These are phyloP conservation scores for Moesziomyces aphidis DNA, from an alignment of 1,284 basidiomycete species.

Conservation along the genomic window DNA sequence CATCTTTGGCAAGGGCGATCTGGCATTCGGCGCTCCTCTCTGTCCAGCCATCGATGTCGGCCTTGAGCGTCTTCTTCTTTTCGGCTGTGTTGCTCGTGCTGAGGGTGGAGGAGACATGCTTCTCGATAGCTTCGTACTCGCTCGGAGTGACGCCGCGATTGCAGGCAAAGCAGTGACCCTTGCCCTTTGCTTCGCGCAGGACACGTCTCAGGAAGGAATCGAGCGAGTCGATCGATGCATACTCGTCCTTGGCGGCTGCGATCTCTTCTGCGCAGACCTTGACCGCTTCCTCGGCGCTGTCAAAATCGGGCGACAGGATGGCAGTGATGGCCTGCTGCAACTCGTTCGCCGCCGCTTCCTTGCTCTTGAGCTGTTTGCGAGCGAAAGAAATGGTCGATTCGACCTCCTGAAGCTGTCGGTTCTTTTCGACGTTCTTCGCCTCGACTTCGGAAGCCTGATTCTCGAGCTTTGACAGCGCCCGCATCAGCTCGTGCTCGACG, in stretches of 20 bases:
- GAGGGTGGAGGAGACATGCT: conserved; percentile 56
- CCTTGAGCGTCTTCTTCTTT: conserved; percentile 76
- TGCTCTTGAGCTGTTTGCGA: conserved; percentile 73
- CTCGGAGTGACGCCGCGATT: conserved; percentile 76
- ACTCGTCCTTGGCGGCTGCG: conserved; percentile 49
- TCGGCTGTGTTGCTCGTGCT: conserved; percentile 68
- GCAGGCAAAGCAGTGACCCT: conserved; percentile 82
- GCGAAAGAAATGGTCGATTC: conserved; percentile 55
- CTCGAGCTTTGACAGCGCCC: conserved; percentile 68
- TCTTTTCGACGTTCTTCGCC: conserved; percentile 34
- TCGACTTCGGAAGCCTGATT: conserved; percentile 41
- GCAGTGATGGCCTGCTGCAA: conserved; percentile 72
- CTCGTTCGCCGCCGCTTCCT: conserved; percentile 68
- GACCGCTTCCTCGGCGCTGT: conserved; percentile 74
- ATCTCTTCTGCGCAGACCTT: conserved; percentile 74
- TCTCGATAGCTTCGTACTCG: conserved; percentile 71
- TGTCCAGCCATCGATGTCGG: conserved; percentile 71
- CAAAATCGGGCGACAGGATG: conserved; percentile 69
- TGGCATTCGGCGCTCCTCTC: conserved; percentile 70
- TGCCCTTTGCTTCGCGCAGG: conserved; percentile 74
- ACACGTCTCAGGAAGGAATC: conserved; percentile 76
- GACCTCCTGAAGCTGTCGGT: conserved; percentile 49
- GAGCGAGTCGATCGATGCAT: conserved; percentile 65
- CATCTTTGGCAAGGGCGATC: conserved; percentile 74
- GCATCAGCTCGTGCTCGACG: conserved; percentile 79